phyloP scores from a whole-genome alignment of 768 basidiomycete genomes.

The Gautieria morchelliformis region DNA sequence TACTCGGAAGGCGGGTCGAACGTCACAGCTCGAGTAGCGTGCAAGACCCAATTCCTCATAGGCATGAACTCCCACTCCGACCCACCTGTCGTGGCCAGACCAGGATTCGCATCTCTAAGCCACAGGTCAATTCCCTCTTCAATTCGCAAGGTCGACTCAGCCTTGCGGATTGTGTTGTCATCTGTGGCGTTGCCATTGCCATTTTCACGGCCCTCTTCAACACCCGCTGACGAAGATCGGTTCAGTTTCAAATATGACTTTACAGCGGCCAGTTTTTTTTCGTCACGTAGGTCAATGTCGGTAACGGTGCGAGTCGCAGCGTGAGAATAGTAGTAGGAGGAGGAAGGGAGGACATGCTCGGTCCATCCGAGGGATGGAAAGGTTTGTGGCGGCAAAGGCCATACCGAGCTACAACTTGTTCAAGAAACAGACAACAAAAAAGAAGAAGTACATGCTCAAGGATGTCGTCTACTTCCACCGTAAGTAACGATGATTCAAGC shows the following conservation, averaged over 20 bases:
- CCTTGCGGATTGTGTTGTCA: constrained; percentile 13
- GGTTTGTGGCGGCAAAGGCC: constrained; percentile 21
- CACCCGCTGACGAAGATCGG: not conserved
- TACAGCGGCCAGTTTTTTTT: constrained; percentile 40
- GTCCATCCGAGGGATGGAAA: constrained; percentile 61
- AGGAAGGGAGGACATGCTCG: constrained; percentile 68
- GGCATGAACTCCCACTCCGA: constrained; percentile 26
- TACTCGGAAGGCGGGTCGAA: constrained; percentile 30
- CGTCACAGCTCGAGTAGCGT: constrained; percentile 44
- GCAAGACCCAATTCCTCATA: constrained; percentile 55
- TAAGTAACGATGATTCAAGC: not conserved
- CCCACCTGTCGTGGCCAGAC: constrained; percentile 19
- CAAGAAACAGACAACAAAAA: not conserved
- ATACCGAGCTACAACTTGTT: constrained; percentile 14
- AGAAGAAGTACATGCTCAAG: constrained; percentile 4
- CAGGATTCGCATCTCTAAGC: constrained; percentile 35
- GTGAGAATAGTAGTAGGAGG: constrained; percentile 60
- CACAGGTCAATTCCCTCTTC: constrained; percentile 25
- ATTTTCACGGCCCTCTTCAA: not conserved
- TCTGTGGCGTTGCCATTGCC: constrained; percentile 7
- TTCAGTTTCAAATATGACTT: constrained; percentile 33
- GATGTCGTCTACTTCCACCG: constrained; percentile 3
- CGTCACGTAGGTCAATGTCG: constrained; percentile 54
- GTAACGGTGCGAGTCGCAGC: constrained; percentile 53
- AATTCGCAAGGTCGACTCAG: constrained; percentile 43